These are phyloP conservation scores for Paratinospora sagittata DNA, from an alignment of 164 flowering plant genomes.

Conservation along the genomic window DNA sequence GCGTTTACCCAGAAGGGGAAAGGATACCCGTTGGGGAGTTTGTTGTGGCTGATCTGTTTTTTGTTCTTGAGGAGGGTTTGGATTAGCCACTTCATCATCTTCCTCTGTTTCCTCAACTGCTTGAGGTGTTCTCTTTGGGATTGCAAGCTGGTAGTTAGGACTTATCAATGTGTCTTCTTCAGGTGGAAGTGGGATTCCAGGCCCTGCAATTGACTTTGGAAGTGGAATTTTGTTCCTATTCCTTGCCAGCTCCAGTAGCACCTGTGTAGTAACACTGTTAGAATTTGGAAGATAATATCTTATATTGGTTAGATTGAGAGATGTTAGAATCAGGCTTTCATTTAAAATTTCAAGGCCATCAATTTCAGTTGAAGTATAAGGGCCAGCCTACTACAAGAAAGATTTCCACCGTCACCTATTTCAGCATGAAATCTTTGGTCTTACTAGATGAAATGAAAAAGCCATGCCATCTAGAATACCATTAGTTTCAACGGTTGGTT, in stretches of 20 bases:
- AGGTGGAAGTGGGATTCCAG: slow-evolving; percentile 73
- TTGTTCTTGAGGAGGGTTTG: slow-evolving; percentile 45
- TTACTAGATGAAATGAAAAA: no score
- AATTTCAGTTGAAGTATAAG: no score
- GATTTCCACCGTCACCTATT: no score
- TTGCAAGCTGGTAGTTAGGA: slow-evolving; percentile 84
- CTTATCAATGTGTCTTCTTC: slow-evolving; percentile 73
- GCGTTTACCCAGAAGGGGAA: slow-evolving; percentile 65
- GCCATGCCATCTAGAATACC: no score
- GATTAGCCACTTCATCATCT: slow-evolving; percentile 50
- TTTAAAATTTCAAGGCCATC: no score
- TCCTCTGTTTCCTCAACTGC: slow-evolving; percentile 65
- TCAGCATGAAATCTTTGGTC: no score
- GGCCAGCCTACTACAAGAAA: no score
- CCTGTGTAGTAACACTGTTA: slow-evolving; percentile 23
- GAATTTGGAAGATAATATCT: neutral
- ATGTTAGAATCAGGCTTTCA: no score
- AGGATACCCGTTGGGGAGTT: slow-evolving; percentile 70
- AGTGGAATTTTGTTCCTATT: slow-evolving; percentile 68
- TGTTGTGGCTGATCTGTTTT: slow-evolving; percentile 41
- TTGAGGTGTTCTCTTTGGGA: slow-evolving; percentile 48
- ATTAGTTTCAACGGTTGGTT: no score
- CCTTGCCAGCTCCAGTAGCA: slow-evolving; percentile 65
- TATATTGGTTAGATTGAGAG: no score
- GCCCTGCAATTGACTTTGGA: slow-evolving; percentile 61